Evolutionary conservation across 179 eudicot species (phyloP).

Genomic region (Gypsophila paniculata): DNA sequence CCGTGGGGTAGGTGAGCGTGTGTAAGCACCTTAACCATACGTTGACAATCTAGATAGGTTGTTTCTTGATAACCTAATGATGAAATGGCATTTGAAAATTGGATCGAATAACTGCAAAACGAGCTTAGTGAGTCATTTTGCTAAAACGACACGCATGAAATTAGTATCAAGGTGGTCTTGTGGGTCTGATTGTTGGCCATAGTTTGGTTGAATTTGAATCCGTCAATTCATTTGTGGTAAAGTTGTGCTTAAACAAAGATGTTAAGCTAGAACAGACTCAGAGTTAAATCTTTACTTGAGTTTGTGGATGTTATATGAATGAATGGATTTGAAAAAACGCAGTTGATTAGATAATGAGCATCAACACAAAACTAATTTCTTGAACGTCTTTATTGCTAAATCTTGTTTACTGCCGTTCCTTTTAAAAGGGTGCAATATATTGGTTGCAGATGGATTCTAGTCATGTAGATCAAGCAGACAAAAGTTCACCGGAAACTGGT

Average conservation of each 20-base stretch:
- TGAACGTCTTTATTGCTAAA: not conserved
- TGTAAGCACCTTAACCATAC: too few species aligned
- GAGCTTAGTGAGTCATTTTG: not conserved
- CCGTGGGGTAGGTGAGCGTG: not conserved
- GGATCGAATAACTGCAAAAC: too few species aligned
- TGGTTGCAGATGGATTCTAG: constrained; percentile 49
- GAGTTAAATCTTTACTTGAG: not conserved
- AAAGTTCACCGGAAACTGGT: constrained; percentile 34
- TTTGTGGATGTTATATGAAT: not conserved
- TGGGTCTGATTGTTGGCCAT: not conserved
- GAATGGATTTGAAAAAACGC: constrained; percentile 4
- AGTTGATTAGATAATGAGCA: not conserved
- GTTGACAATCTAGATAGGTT: too few species aligned
- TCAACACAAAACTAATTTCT: not conserved
- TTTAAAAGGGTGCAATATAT: not conserved
- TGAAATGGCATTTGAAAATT: too few species aligned
- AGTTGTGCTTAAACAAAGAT: not conserved
- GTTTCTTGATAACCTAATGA: too few species aligned
- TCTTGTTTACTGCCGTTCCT: constrained; percentile 3
- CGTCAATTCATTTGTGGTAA: not conserved
- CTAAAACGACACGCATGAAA: not conserved
- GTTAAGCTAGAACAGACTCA: constrained; percentile 1
- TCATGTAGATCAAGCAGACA: constrained; percentile 38
- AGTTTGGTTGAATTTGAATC: not conserved
- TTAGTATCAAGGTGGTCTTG: not conserved